These are phyloP conservation scores for Artemisia argyi DNA, from an alignment of 129 eudicot genomes.

Conservation along the genomic window DNA sequence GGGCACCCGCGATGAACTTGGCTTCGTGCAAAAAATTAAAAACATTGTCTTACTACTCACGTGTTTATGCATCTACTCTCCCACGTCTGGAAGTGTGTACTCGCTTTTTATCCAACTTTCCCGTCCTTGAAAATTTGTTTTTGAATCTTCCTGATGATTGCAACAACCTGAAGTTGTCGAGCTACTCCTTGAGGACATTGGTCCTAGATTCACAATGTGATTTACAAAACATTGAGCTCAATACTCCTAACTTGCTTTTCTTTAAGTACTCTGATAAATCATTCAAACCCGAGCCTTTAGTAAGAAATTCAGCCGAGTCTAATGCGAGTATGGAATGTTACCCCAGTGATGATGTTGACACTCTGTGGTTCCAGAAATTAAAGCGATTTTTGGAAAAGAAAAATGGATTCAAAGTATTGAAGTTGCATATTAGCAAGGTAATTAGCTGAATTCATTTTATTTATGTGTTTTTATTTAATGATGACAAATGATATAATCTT, in stretches of 20 bases:
- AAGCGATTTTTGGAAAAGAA: conserved; percentile 4
- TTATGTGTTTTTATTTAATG: neutral
- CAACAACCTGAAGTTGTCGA: conserved; percentile 3
- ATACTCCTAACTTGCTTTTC: neutral
- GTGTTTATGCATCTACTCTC: neutral
- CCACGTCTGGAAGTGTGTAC: no score
- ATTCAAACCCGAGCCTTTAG: neutral
- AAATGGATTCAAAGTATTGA: conserved; percentile 6
- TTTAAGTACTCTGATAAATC: neutral
- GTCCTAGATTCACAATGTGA: neutral
- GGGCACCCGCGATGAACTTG: neutral
- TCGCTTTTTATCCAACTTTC: neutral
- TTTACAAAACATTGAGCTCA: neutral
- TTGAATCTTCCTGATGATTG: neutral
- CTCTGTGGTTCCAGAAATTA: conserved; percentile 10
- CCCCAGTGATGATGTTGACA: neutral
- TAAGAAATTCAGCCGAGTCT: neutral
- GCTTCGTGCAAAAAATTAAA: neutral
- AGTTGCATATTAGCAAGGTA: neutral
- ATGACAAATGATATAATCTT: neutral
- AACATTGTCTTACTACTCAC: neutral
- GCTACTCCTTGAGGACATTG: neutral
- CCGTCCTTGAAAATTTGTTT: conserved; percentile 6
- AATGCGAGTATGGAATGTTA: neutral
- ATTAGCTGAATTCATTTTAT: neutral